Evolutionary conservation across 805 yeast species (phyloP).

Genomic region (Candida ulmi): DNA sequence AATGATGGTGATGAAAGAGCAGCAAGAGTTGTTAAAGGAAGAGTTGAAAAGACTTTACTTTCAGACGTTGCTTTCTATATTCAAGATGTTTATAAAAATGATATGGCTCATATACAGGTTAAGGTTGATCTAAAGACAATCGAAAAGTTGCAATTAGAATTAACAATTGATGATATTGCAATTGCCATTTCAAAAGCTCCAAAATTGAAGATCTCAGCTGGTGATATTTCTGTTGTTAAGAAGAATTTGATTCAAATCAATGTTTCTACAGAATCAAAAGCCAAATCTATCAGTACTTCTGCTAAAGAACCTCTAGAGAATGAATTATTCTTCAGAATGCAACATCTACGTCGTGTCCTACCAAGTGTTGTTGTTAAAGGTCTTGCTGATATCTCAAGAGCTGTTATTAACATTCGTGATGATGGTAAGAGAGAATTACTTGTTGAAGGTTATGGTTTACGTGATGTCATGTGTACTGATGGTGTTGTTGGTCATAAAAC

Average conservation of each 20-base stretch:
- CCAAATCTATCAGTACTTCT: constrained; percentile 37
- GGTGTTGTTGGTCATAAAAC: constrained; percentile 91
- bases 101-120: constrained; percentile 71
- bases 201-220: constrained; percentile 73
- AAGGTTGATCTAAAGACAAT: constrained; percentile 80
- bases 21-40: constrained; percentile 96
- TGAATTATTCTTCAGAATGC: constrained; percentile 81
- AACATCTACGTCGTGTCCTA: constrained; percentile 76
- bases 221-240: constrained; percentile 66
- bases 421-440: constrained; percentile 83
- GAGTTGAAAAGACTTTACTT: constrained; percentile 87
- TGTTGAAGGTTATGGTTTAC: constrained; percentile 96
- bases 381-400: constrained; percentile 83
- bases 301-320: constrained; percentile 33
- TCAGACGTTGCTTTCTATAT: constrained; percentile 84
- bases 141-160: constrained; percentile 83
- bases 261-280: constrained; percentile 40
- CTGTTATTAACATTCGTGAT: constrained; percentile 90
- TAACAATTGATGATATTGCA: constrained; percentile 81
- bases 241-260: constrained; percentile 61
- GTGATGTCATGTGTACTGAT: constrained; percentile 95
- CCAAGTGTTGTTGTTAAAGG: constrained; percentile 93
- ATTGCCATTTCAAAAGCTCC: constrained; percentile 79
- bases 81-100: constrained; percentile 88
- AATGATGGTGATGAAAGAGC: constrained; percentile 95